A percentile compares a stretch with the other conserved stretches of the same genome.
phyloP scores from a whole-genome alignment of 805 yeast genomes.

The Candida sakaeoensis region DNA sequence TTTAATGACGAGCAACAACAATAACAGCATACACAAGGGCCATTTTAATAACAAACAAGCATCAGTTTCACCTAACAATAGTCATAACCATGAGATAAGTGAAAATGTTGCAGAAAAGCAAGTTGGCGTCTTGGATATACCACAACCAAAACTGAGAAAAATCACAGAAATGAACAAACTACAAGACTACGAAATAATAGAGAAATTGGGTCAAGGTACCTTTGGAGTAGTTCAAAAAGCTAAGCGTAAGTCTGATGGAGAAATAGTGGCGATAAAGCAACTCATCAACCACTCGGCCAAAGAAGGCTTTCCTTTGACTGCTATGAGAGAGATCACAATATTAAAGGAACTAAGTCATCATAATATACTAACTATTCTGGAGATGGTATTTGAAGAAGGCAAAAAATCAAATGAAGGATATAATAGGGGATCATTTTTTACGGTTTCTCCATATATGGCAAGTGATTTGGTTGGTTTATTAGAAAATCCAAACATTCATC shows the following conservation, averaged over 20 bases:
- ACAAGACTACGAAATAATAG: conserved; percentile 28
- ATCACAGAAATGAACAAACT: conserved; percentile 26
- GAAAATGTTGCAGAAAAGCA: neutral
- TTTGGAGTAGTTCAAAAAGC: conserved; percentile 83
- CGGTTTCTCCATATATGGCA: conserved; percentile 90
- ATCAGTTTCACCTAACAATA: neutral
- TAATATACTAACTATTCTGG: conserved; percentile 74
- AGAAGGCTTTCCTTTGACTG: conserved; percentile 90
- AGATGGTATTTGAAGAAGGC: conserved; percentile 56
- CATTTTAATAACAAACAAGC: neutral
- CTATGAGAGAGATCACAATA: conserved; percentile 85
- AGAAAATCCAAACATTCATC: conserved; percentile 66
- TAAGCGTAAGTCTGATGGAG: conserved; percentile 45
- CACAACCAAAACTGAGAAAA: conserved; percentile 2
- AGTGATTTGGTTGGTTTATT: conserved; percentile 87
- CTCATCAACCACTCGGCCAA: conserved; percentile 73
- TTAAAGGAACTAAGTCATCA: conserved; percentile 65
- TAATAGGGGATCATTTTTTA: conserved; percentile 57
- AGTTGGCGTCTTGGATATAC: neutral
- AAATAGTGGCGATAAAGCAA: conserved; percentile 82
- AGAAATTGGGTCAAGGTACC: conserved; percentile 43
- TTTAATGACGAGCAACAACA: conserved; percentile 1
- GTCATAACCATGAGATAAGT: neutral
- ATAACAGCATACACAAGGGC: neutral
- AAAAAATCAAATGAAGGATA: conserved; percentile 29